Conservation (phyloP, 75 land plant species). For the Cupressus sempervirens region DNA sequence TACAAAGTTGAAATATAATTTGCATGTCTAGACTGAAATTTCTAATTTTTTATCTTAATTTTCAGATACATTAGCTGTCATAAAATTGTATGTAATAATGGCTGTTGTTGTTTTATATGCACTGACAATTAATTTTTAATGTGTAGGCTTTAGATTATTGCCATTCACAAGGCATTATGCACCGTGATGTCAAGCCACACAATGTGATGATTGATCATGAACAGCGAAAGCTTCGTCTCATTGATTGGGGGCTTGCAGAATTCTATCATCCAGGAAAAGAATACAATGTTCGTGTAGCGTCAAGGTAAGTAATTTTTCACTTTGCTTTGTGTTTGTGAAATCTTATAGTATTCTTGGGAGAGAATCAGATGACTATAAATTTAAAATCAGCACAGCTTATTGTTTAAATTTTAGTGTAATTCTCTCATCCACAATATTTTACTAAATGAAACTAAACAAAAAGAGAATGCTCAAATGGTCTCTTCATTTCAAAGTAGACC, state of each 20-base stretch:
- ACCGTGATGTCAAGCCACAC: constrained; percentile 63
- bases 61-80: not conserved
- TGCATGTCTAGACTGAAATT: not conserved
- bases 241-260: constrained; percentile 64
- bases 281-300: constrained; percentile 55
- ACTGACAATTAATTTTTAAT: not conserved
- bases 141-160: constrained; percentile 61
- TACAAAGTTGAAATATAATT: not conserved
- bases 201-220: constrained; percentile 72
- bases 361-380: not conserved
- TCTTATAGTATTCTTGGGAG: not conserved
- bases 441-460: not conserved
- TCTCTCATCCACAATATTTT: not conserved
- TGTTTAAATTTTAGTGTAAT: not conserved
- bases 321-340: not conserved
- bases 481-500: not conserved
- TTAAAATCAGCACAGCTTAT: not conserved
- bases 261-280: constrained; percentile 61
- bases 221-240: constrained; percentile 47
- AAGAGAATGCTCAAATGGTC: not conserved
- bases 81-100: not conserved
- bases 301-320: constrained; percentile 20
- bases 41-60: not conserved
- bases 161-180: constrained; percentile 70
- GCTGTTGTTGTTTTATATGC: not conserved